Evolutionary conservation across 2,329 filamentous ascomycete species (phyloP), one percentile per base, ranked within the genome.

Genomic region (Cladosporium colombiae): DNA sequence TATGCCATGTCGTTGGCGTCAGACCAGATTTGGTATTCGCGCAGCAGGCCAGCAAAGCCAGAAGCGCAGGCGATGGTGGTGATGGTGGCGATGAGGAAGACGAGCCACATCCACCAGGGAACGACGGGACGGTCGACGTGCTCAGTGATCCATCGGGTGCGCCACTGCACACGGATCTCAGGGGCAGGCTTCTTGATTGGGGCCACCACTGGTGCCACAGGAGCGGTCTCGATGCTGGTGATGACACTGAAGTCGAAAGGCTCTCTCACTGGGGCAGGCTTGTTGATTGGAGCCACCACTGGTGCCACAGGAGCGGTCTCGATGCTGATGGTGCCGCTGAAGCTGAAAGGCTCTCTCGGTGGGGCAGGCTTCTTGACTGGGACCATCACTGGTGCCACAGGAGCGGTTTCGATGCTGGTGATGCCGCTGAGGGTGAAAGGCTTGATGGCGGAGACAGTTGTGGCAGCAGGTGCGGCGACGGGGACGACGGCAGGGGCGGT

Each of bases 1-100:
- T 59, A 52, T 14, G 55, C 55, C 40, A 53, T 23, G 25, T 59
- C 55, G 55, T 65, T 65, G 29, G 62, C 62, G 7, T 35, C 55
- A 31, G 33, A 23, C 62, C 62, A 65, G 55, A 65, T 52, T 14
- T 53, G 29, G 27, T 46, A 37, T 23, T 65, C 62, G 29, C 62
- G 62, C 50, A 27, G 14, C 21, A 63, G 50, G 27, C 50, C 61
- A 25, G 61, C 61, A 27, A 46, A 63, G 16, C 31, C 50, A 16
- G 21, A 52, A 29, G 44, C 23, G 18, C 61, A 63, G 2, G 49
- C 33, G 25, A 56, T 16, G 23, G 37, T 29, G 40, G n/a, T 44
- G 31, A 44, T 18, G 3, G 37, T 29, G 40, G n/a, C 55, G 31
- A 53, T 18, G 3, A 40, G 23, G 29, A 65, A 52, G 55, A 60